Evolutionary conservation across 2,329 filamentous ascomycete genomes (phyloP), one percentile per base, ranked within the genome.

Genomic region (Paraphoma chrysanthemicola): DNA sequence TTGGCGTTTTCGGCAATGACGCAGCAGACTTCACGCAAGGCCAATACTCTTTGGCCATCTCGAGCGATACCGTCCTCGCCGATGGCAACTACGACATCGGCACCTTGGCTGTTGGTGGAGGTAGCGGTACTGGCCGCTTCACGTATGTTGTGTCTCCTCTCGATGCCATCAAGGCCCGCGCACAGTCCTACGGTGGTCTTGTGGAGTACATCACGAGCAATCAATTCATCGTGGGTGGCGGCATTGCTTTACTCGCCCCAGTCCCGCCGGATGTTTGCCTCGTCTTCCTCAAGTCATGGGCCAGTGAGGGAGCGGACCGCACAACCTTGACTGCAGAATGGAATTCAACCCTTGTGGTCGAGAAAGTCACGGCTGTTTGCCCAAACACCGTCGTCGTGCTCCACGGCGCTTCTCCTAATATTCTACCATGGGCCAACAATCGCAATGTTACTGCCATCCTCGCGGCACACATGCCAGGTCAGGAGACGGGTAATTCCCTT

Each of bases 281-380:
- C 3, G 82, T 88, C 6, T 86, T 88, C 69, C 72, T 87, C 48
- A 88, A 87, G 81, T 82, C 69, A 5, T 82, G 72, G 67, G 80
- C 80, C 0, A 72, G 67, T 1, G 81, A 83, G 64, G 79, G 80
- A 29, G 60, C 64, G 6, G 81, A 83, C 54, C 73, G 81, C 7
- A 52, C 56, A 0, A 69, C 68, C 0, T 67, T 82, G 10, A 60
- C 76, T 11, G 66, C 76, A 12, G 78, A 81, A 52, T 81, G 79
- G 74, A 78, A 82, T 60, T 69, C 48, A 45, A 73, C 66, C 1
- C 23, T 31, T 2, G 60, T 82, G 0, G 79, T 82, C 1, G 71
- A 83, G 17, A 66, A 68, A 0, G 77, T 80, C 9, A 76, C 82
- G 8, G 59, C 68, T 6, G 58, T 71, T 39, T 85, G 82, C 69